These are phyloP conservation scores for Arthrinium puccinioides DNA, from an alignment of 2,329 filamentous ascomycete species.

Conservation along the genomic window DNA sequence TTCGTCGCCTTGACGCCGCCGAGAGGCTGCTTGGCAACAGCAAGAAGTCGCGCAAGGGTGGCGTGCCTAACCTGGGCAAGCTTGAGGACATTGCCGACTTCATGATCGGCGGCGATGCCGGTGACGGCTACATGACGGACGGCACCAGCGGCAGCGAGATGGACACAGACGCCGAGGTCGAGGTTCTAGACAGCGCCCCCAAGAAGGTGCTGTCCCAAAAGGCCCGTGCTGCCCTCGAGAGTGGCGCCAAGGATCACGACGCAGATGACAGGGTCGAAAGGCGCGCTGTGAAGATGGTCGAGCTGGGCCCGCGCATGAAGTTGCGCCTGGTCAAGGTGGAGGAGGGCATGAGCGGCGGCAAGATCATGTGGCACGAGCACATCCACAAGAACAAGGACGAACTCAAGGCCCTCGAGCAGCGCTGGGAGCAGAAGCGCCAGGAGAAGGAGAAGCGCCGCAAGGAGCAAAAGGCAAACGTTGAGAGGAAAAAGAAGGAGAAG, in stretches of 20 bases:
- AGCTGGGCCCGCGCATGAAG: slow-evolving; percentile 84
- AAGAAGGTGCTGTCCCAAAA: slow-evolving; percentile 51
- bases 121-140: slow-evolving; percentile 80
- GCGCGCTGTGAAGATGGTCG: slow-evolving; percentile 82
- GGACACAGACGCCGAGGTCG: slow-evolving; percentile 93
- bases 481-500: slow-evolving; percentile 66
- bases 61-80: slow-evolving; percentile 81
- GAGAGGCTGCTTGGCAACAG: slow-evolving; percentile 70
- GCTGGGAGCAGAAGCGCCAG: slow-evolving; percentile 69
- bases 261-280: slow-evolving; percentile 62
- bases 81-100: slow-evolving; percentile 93
- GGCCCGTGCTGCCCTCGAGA: slow-evolving; percentile 37
- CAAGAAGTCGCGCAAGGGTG: slow-evolving; percentile 57
- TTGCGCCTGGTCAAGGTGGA: slow-evolving; percentile 92
- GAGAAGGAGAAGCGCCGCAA: slow-evolving; percentile 79
- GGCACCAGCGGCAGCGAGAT: slow-evolving; percentile 79
- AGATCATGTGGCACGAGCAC: slow-evolving; percentile 96
- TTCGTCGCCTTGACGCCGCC: slow-evolving; percentile 77
- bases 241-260: slow-evolving; percentile 31
- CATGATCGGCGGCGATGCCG: slow-evolving; percentile 74
- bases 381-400: slow-evolving; percentile 78
- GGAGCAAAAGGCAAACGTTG: slow-evolving; percentile 83
- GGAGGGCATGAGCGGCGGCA: slow-evolving; percentile 82
- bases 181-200: slow-evolving; percentile 62
- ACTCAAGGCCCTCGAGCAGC: slow-evolving; percentile 68